Conservation (phyloP, 1,284 basidiomycete species). For the Trametes pubescens region DNA sequence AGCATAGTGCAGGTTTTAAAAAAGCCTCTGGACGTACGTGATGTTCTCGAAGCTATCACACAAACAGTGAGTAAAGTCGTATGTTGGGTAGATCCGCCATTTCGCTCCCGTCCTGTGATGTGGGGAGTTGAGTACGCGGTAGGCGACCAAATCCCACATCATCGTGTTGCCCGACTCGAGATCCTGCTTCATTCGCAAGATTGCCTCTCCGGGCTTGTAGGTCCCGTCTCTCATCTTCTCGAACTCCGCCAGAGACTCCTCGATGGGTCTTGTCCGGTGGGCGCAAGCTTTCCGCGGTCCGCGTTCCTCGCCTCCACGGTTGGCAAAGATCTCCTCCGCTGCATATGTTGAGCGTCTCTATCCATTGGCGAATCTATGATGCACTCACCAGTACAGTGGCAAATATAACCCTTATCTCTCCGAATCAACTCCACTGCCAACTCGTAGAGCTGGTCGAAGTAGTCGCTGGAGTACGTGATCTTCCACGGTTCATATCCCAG, state of each 20-base stretch:
- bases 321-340: slow-evolving; percentile 93
- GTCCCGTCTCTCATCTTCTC: slow-evolving; percentile 93
- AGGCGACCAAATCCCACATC: slow-evolving; percentile 99
- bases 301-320: slow-evolving; percentile 84
- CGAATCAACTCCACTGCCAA: slow-evolving; percentile 93
- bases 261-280: slow-evolving; percentile 85
- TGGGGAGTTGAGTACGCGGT: slow-evolving; percentile 89
- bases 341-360: slow-evolving; percentile 6
- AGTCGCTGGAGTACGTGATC: slow-evolving; percentile 99
- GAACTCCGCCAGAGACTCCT: slow-evolving; percentile 90
- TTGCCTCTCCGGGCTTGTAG: slow-evolving; percentile 91
- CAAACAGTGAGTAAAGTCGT: slow-evolving; percentile 99
- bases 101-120: slow-evolving; percentile 95
- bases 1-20: slow-evolving; percentile 4
- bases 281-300: slow-evolving; percentile 88
- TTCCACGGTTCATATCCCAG: slow-evolving; percentile 98
- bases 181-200: slow-evolving; percentile 98
- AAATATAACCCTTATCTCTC: slow-evolving; percentile 94
- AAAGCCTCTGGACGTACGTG: slow-evolving; percentile 79
- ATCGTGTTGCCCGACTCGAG: slow-evolving; percentile 94
- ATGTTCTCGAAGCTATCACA: slow-evolving; percentile 99
- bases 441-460: slow-evolving; percentile 90
- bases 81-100: slow-evolving; percentile 97
- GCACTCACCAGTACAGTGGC: slow-evolving; percentile 80
- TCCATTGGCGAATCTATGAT: not conserved